phyloP scores from a whole-genome alignment of 495 filamentous ascomycete genomes.

The Podospora tetraspora region DNA sequence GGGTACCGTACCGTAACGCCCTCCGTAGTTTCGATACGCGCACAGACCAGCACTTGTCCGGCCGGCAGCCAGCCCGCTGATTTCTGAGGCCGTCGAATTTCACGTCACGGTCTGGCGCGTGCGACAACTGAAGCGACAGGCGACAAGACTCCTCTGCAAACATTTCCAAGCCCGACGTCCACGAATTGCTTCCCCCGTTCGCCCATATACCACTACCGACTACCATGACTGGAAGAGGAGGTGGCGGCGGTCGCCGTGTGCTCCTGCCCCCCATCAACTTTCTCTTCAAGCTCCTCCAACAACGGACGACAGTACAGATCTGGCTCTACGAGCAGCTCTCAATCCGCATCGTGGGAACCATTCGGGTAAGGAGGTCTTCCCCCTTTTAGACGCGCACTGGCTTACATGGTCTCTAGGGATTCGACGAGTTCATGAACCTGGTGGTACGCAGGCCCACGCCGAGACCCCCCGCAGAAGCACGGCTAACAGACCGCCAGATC shows the following conservation, averaged over 20 bases:
- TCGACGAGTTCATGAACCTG: constrained; percentile 99
- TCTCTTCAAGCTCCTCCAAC: constrained; percentile 93
- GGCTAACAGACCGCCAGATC: constrained; percentile 21
- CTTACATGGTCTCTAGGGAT: constrained; percentile 21
- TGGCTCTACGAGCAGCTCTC: constrained; percentile 96
- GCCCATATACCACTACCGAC: constrained; percentile 6
- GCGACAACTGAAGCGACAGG: neutral
- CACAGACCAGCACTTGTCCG: neutral
- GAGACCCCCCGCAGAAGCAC: neutral
- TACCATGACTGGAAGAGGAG: constrained; percentile 75
- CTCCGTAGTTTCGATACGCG: neutral
- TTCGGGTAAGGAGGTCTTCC: constrained; percentile 58
- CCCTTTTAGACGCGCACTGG: constrained; percentile 3
- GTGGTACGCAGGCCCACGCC: constrained; percentile 62
- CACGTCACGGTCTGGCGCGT: constrained; percentile 3
- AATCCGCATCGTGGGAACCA: constrained; percentile 91
- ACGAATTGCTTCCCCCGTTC: neutral
- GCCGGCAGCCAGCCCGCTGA: neutral
- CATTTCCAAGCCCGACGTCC: neutral
- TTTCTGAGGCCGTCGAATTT: neutral
- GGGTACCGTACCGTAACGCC: neutral
- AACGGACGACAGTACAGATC: constrained; percentile 79
- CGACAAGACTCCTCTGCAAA: neutral
- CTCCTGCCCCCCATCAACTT: constrained; percentile 94
- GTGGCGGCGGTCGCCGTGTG: constrained; percentile 78